Percentiles rank a stretch among this genome's conserved stretches.
Conservation (phyloP, 768 basidiomycete species). For the Auriscalpium vulgare region DNA sequence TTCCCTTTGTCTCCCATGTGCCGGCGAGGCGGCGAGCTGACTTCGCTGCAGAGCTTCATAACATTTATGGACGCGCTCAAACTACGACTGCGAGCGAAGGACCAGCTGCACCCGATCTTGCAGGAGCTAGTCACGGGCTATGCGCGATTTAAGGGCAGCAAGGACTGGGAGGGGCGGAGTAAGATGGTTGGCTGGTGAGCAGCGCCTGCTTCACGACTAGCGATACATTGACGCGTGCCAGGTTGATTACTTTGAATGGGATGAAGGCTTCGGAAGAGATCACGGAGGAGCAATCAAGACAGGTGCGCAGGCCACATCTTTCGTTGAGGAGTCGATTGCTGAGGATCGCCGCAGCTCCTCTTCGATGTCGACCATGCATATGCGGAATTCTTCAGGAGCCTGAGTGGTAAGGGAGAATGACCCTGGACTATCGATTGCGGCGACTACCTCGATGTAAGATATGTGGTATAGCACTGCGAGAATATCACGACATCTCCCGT, state of each 20-base stretch:
- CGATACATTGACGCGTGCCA: conserved; percentile 19
- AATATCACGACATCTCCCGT: too few species aligned
- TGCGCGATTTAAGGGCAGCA: conserved; percentile 88
- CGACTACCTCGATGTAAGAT: too few species aligned
- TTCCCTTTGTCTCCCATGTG: not conserved
- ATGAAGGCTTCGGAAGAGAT: conserved; percentile 98
- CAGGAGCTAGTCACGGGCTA: conserved; percentile 95
- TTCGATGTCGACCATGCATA: conserved; percentile 98
- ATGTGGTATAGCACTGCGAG: too few species aligned
- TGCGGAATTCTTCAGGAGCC: conserved; percentile 81
- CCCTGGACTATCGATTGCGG: too few species aligned
- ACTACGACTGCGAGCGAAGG: conserved; percentile 86
- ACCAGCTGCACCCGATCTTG: conserved; percentile 89
- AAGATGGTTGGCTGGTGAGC: conserved; percentile 88
- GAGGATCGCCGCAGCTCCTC: conserved; percentile 47
- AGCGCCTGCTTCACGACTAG: not conserved
- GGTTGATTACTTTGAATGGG: conserved; percentile 92
- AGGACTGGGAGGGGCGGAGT: conserved; percentile 94
- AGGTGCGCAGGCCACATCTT: conserved; percentile 39
- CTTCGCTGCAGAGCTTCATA: conserved; percentile 73
- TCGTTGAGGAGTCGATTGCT: not conserved
- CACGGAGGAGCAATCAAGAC: conserved; percentile 88
- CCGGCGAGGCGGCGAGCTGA: not conserved
- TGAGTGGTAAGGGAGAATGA: conserved; percentile 35
- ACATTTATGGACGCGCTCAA: conserved; percentile 98